Base-by-base conservation (phyloP, 345 rosid genomes). In the thale cress (Arabidopsis thaliana) region DNA sequence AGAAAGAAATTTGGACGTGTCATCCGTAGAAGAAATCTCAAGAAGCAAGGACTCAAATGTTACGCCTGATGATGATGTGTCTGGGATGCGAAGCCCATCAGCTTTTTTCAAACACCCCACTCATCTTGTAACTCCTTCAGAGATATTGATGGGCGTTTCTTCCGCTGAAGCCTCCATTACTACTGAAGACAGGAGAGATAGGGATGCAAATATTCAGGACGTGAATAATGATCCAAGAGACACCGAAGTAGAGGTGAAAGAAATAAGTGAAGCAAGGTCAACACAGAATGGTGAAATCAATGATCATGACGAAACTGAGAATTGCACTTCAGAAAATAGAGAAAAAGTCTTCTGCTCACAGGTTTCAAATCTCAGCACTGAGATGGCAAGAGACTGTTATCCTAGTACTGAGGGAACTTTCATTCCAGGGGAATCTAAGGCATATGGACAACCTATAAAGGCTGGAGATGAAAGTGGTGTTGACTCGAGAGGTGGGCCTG, bases 71-170 rank as follows among this genome's bases (percentile, higher is more conserved):
- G 85, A 80, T 78, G 90, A 85, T 71, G 79, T 42, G 41, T 82
- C 92, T 49, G 76, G 55, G 36, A 72, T 74, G 30, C 82, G 73
- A 65, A 83, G 81, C 78, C 81, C 80, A 12, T 80, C 87, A 62
- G 69, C 76, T 12, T 73, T 76, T 61, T 91, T 87, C 76, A 89
- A 85, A 74, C 94, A 79, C 67, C 97, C 96, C 66, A 86, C 97
- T 71, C 98, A 88, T 83, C 81, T 91, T 67, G 79, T 93, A 74
- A 93, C 97, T 67, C 98, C 96, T 24, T 85, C 93, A 30, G 96
- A 93, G 81, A 83, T 93, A 59, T 62, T 89, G 76, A 82, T 81
- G 91, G 85, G 87, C 7, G 80, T 78, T 76, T 74, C 91, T 10
- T 83, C 95, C n/a, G 71, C 93, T 67, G 90, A 87, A 69, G 70